phyloP scores from a whole-genome alignment of 768 basidiomycete genomes.

The Lactifluus pinguis region DNA sequence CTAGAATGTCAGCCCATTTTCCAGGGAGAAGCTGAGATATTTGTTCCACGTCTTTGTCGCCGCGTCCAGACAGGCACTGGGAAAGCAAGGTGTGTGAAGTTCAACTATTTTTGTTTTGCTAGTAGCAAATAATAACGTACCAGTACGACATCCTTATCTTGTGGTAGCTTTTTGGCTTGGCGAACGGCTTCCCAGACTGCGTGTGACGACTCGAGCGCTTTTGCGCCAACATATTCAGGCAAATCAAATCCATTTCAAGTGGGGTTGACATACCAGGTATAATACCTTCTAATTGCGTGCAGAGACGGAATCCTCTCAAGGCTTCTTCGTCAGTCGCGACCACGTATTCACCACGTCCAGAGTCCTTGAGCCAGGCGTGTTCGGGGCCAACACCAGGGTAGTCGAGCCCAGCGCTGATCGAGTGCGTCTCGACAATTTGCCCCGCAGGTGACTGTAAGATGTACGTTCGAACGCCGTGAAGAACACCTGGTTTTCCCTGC shows the following conservation, averaged over 20 bases:
- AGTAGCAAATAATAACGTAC: slow-evolving; percentile 40
- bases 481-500: slow-evolving; percentile 84
- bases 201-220: slow-evolving; percentile 91
- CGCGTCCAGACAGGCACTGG: slow-evolving; percentile 89
- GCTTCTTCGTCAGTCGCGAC: slow-evolving; percentile 92
- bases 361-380: slow-evolving; percentile 95
- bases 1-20: slow-evolving; percentile 88
- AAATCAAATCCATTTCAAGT: neutral
- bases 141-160: slow-evolving; percentile 82
- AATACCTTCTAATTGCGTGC: slow-evolving; percentile 92
- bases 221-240: slow-evolving; percentile 5
- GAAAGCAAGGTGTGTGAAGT: neutral
- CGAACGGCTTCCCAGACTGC: slow-evolving; percentile 90
- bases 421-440: slow-evolving; percentile 96
- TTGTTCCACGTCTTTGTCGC: slow-evolving; percentile 97
- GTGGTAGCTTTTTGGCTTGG: slow-evolving; percentile 74
- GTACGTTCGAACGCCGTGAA: slow-evolving; percentile 95
- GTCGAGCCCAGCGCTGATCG: slow-evolving; percentile 91
- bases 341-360: slow-evolving; percentile 86
- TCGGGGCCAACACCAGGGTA: slow-evolving; percentile 98
- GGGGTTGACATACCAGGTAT: slow-evolving; percentile 63
- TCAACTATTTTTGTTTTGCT: neutral
- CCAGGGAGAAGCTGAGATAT: slow-evolving; percentile 87
- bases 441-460: slow-evolving; percentile 82
- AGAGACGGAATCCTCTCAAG: slow-evolving; percentile 82